phyloP scores from a whole-genome alignment of 345 rosid genomes.

The Arabidopsis thaliana region DNA sequence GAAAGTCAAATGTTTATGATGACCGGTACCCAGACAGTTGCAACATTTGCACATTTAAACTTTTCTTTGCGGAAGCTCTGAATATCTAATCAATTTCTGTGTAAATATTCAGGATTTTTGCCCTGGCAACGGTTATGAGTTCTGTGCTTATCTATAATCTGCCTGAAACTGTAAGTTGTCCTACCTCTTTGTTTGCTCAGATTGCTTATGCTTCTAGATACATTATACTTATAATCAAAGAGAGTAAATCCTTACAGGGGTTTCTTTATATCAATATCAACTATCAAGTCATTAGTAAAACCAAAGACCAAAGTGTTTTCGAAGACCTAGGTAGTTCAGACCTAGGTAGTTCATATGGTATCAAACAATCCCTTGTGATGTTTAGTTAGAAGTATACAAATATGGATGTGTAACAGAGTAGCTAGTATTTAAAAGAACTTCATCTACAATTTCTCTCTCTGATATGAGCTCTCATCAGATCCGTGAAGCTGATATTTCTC shows the following conservation, averaged over 20 bases:
- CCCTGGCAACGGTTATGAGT: conserved; percentile 96
- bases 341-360: neutral
- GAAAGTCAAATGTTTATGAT: conserved; percentile 98
- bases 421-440: conserved; percentile 17
- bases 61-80: conserved; percentile 6
- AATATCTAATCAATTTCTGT: conserved; percentile 10
- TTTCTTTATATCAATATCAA: conserved; percentile 1
- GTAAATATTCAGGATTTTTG: conserved; percentile 79
- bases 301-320: conserved; percentile 13
- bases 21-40: conserved; percentile 65
- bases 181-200: conserved; percentile 26
- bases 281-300: neutral
- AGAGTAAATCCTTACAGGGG: neutral
- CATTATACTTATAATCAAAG: conserved; percentile 8
- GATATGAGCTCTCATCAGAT: conserved; percentile 57
- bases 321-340: conserved; percentile 12
- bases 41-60: neutral
- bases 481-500: conserved; percentile 98
- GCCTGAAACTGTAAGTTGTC: conserved; percentile 89
- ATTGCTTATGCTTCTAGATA: conserved; percentile 20
- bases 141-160: conserved; percentile 95
- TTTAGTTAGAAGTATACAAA: conserved; percentile 18
- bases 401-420: conserved; percentile 1
- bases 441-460: conserved; percentile 25
- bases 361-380: conserved; percentile 1